Conservation (phyloP, 75 land plant species). For the Sequoiadendron giganteum region DNA sequence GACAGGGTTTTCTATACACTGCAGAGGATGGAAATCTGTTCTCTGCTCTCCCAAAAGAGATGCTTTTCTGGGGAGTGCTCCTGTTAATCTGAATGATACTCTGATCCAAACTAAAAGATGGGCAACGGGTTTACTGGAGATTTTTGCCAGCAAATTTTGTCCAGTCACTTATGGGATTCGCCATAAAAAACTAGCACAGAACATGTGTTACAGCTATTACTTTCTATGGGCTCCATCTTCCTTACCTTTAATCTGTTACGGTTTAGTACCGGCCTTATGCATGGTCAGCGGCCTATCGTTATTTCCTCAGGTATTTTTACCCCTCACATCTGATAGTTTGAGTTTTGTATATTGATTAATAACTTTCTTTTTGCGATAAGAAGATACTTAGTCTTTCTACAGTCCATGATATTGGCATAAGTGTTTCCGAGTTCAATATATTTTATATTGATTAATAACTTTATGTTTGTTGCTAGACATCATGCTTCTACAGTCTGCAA, state of each 20-base stretch:
- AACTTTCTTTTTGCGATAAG: background rate
- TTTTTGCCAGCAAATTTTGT: too few species aligned
- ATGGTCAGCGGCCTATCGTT: slow-evolving; percentile 40
- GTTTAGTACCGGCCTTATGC: slow-evolving; percentile 33
- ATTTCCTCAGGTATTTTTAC: slow-evolving; percentile 39
- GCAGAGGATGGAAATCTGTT: slow-evolving; percentile 17
- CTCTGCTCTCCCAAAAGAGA: slow-evolving; percentile 33
- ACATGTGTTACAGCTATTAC: too few species aligned
- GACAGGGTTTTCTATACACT: too few species aligned
- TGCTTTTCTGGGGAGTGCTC: slow-evolving; percentile 46
- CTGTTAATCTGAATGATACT: background rate
- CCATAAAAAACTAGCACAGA: too few species aligned
- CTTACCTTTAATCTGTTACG: background rate
- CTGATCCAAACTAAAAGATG: too few species aligned
- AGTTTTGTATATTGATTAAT: background rate
- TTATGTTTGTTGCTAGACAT: background rate
- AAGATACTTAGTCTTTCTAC: background rate
- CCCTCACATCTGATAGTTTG: background rate
- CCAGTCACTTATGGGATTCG: too few species aligned
- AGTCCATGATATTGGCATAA: background rate
- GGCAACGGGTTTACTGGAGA: too few species aligned
- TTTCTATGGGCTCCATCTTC: too few species aligned
- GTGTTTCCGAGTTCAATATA: too few species aligned
- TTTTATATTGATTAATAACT: too few species aligned
- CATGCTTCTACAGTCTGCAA: background rate